Evolutionary conservation across 192 early-diverging fungal species (phyloP).

Genomic region (Pilobolus umbonatus): DNA sequence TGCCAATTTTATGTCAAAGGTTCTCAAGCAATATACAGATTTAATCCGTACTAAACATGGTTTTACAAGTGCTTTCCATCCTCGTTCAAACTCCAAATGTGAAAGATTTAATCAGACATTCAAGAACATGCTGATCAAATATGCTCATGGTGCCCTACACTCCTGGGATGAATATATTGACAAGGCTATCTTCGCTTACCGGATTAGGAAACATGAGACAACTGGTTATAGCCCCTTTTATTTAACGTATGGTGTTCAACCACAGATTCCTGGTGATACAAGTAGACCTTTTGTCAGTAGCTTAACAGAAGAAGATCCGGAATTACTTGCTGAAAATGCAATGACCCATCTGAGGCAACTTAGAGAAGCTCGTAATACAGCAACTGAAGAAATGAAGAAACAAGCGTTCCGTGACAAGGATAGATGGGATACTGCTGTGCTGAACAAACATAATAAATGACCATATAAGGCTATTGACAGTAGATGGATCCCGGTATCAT

Average conservation of each 20-base stretch:
- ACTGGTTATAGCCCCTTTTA: conserved; percentile 5
- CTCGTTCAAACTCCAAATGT: conserved; percentile 19
- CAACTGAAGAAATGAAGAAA: background rate
- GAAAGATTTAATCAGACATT: conserved; percentile 15
- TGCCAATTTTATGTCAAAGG: conserved; percentile 21
- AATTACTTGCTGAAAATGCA: background rate
- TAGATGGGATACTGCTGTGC: conserved; percentile 6
- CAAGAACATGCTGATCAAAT: conserved; percentile 12
- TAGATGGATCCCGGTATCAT: too few relatives aligned
- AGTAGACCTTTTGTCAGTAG: background rate
- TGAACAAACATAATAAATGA: too few relatives aligned
- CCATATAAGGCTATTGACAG: too few relatives aligned
- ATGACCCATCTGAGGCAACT: background rate
- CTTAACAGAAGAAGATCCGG: background rate
- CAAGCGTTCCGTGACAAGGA: conserved; percentile 2
- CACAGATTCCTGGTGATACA: background rate
- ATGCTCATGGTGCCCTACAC: conserved; percentile 1
- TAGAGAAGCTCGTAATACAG: background rate
- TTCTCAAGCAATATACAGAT: conserved; percentile 1
- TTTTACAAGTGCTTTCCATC: conserved; percentile 18
- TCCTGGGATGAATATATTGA: conserved; percentile 18
- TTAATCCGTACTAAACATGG: conserved; percentile 10
- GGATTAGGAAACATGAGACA: background rate
- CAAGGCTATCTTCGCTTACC: conserved; percentile 2
- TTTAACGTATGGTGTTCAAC: background rate